Base-by-base conservation (phyloP, 176 grass and related monocot species). In the Paspalum notatum region DNA sequence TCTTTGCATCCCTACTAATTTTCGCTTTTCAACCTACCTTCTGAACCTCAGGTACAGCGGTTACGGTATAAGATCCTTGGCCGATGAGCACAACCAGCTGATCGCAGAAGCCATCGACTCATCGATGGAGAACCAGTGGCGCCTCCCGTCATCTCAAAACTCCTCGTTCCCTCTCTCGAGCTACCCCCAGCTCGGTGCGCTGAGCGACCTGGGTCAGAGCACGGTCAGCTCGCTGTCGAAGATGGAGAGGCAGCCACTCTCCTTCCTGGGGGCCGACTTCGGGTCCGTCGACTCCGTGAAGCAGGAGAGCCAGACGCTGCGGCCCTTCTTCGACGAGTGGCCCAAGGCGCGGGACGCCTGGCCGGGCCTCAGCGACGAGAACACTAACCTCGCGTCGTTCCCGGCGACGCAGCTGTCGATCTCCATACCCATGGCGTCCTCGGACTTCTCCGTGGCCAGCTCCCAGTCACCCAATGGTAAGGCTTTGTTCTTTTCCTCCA, bases 241-340 rank as follows among this genome's bases (percentile, higher is more conserved):
- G 85, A 59, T 66, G 13, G 74, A 90, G 8, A 68, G 66, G 73
- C 85, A 79, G 83, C 91, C 79, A 0, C 58, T 83, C 4, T 88
- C 70, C 9, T 88, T 92, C 48, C 68, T 85, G 0, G 72, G 89
- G 3, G 85, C 18, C 9, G 81, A 87, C 58, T 76, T 68, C 51
- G 88, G 85, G 14, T 17, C 16, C 27, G 52, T 58, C 0, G 78
- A 90, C 45, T 50, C 63, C 9, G 57, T 49, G 76, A 84, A 91
- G 80, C 82, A 90, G 66, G 81, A 91, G 46, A 83, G 70, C 66
- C 88, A 90, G 22, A 73, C 85, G 11, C 86, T 97, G 74, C 89
- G 77, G 67, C 90, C 87, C 37, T 98, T 98, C 90, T 86, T 94
- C 18, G 95, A 98, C 66, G 88, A 98, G 88, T 98, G 95, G 95